phyloP scores from a whole-genome alignment of 2,329 filamentous ascomycete genomes.

The Aspergillus carbonarius region DNA sequence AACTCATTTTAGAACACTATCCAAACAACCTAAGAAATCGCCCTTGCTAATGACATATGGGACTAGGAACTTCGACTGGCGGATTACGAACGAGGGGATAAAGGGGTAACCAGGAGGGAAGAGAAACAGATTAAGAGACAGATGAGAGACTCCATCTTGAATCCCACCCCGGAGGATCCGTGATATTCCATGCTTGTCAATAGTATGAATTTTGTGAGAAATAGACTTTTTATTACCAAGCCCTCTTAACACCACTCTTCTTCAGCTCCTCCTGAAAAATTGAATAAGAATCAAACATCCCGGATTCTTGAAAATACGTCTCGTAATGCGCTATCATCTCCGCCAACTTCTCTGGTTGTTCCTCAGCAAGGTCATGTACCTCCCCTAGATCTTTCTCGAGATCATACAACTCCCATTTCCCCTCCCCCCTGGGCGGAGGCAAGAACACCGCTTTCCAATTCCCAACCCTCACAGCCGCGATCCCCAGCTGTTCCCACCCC shows the following conservation, averaged over 20 bases:
- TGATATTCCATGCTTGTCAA: too few relatives aligned
- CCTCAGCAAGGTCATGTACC: not conserved
- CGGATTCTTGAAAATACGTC: not conserved
- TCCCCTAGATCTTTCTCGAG: not conserved
- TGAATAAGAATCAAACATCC: not conserved
- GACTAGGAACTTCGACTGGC: too few relatives aligned
- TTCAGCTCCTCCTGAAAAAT: not conserved
- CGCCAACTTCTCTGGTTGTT: not conserved
- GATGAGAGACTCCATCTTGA: too few relatives aligned
- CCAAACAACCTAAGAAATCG: too few relatives aligned
- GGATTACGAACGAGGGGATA: too few relatives aligned
- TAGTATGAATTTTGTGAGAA: too few relatives aligned
- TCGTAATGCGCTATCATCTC: not conserved
- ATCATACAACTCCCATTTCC: slow-evolving; percentile 1
- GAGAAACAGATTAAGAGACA: too few relatives aligned
- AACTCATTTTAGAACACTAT: too few relatives aligned
- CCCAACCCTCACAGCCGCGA: not conserved
- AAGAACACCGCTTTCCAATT: slow-evolving; percentile 1
- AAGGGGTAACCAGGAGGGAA: too few relatives aligned
- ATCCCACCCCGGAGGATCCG: too few relatives aligned
- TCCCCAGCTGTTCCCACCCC: not conserved
- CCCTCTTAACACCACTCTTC: not conserved
- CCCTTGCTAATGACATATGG: too few relatives aligned
- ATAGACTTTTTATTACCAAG: not conserved
- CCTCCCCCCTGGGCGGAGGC: slow-evolving; percentile 3